A percentile compares a stretch with the other conserved stretches of the same genome.
These are phyloP conservation scores for Phytopythium helicoides DNA, from an alignment of 352 stramenopile genomes.

Conservation along the genomic window DNA sequence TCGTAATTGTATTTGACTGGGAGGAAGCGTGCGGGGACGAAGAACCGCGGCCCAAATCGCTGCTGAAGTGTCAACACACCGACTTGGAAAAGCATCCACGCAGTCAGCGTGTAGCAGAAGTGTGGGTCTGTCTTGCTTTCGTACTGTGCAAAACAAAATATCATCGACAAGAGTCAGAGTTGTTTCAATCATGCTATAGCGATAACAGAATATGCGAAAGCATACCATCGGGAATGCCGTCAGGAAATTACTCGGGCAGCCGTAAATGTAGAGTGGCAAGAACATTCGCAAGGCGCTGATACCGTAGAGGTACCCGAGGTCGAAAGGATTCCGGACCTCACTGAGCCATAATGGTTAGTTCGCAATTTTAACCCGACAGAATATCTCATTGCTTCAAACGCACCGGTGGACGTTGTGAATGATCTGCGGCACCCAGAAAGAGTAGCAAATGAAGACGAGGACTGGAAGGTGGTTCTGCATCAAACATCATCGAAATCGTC, in stretches of 20 bases:
- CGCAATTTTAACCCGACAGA: neutral
- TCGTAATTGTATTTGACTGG: conserved; percentile 98
- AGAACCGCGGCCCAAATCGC: conserved; percentile 92
- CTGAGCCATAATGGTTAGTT: conserved; percentile 15
- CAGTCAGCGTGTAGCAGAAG: conserved; percentile 75
- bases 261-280: conserved; percentile 96
- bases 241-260: conserved; percentile 92
- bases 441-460: conserved; percentile 94
- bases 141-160: conserved; percentile 51
- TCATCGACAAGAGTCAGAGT: neutral
- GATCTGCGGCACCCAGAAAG: conserved; percentile 99
- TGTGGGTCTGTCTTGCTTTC: conserved; percentile 62
- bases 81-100: conserved; percentile 93
- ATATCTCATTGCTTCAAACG: neutral
- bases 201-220: neutral
- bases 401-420: conserved; percentile 92
- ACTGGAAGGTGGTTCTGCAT: conserved; percentile 80
- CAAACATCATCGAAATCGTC: conserved; percentile 6
- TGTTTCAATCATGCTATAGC: too few relatives aligned
- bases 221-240: conserved; percentile 74
- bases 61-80: conserved; percentile 91
- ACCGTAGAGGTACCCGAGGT: conserved; percentile 93
- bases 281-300: conserved; percentile 94
- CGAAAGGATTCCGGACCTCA: conserved; percentile 93
- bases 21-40: conserved; percentile 94